phyloP scores from a whole-genome alignment of 805 yeast genomes.

The Lipomyces mesembrius region DNA sequence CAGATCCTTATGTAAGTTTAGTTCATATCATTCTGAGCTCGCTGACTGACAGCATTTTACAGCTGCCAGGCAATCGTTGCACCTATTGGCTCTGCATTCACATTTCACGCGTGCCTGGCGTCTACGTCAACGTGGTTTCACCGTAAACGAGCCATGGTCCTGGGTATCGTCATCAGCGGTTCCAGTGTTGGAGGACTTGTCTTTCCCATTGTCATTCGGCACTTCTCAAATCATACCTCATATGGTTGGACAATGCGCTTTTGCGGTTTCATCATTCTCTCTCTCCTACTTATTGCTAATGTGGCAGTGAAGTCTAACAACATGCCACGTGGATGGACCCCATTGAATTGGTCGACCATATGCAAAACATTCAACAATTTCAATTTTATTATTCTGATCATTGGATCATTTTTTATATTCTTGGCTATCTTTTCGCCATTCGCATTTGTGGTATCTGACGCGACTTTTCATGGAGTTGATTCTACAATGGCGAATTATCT shows the following conservation, averaged over 20 bases:
- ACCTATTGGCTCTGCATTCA: constrained; percentile 7
- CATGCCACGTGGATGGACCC: constrained; percentile 17
- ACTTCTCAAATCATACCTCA: constrained; percentile 51
- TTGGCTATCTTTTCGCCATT: constrained; percentile 41
- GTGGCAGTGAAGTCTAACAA: constrained; percentile 29
- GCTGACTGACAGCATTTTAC: constrained; percentile 49
- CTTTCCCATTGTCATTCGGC: constrained; percentile 54
- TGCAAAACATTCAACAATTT: constrained; percentile 5
- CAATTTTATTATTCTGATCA: not conserved
- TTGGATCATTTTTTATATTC: constrained; percentile 11
- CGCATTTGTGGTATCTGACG: constrained; percentile 44
- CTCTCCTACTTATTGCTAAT: constrained; percentile 38
- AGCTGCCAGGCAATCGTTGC: constrained; percentile 46
- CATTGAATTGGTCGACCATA: not conserved
- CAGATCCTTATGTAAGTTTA: constrained; percentile 57
- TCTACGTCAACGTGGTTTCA: constrained; percentile 46
- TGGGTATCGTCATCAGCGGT: constrained; percentile 55
- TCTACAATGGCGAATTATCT: constrained; percentile 38
- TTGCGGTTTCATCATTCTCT: constrained; percentile 52
- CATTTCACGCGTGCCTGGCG: constrained; percentile 3
- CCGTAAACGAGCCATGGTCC: constrained; percentile 51
- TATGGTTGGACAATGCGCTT: constrained; percentile 59
- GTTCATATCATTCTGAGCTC: constrained; percentile 50
- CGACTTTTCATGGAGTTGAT: constrained; percentile 35
- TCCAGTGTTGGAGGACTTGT: constrained; percentile 57